These are phyloP conservation scores for Diaporthe capsici DNA, from an alignment of 2,329 filamentous ascomycete genomes.

Conservation along the genomic window DNA sequence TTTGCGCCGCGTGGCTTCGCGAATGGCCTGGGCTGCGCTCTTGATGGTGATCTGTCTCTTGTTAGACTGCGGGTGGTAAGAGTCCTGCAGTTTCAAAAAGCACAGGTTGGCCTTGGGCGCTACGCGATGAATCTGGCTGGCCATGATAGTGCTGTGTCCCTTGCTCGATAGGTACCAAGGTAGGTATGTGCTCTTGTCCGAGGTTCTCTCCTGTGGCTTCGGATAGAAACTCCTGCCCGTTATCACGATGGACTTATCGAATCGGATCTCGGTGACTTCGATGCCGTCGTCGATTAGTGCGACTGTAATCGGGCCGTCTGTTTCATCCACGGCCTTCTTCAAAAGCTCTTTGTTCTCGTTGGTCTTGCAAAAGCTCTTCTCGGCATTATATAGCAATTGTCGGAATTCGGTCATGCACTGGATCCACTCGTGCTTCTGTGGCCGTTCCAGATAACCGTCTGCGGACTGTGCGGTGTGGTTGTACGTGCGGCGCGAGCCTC, in stretches of 20 bases:
- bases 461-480: neutral
- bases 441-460: neutral
- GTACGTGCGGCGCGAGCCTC: neutral
- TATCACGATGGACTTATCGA: neutral
- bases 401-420: neutral
- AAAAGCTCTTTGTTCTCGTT: neutral
- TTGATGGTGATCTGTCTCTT: conserved; percentile 44
- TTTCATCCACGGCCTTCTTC: neutral
- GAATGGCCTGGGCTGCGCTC: conserved; percentile 51
- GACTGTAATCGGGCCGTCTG: conserved; percentile 8
- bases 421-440: neutral
- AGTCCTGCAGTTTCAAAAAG: conserved; percentile 3
- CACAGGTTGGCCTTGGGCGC: conserved; percentile 7
- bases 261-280: neutral
- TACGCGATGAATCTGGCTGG: neutral
- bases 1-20: conserved; percentile 49
- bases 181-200: neutral
- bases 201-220: neutral
- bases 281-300: conserved; percentile 25
- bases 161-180: neutral
- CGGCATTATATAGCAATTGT: neutral
- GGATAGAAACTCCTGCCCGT: neutral
- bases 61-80: conserved; percentile 41
- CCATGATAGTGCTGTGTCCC: conserved; percentile 22
- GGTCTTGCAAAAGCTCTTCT: neutral